Conservation (phyloP, 2,329 filamentous ascomycete genomes). For the Parastagonospora avenae region DNA sequence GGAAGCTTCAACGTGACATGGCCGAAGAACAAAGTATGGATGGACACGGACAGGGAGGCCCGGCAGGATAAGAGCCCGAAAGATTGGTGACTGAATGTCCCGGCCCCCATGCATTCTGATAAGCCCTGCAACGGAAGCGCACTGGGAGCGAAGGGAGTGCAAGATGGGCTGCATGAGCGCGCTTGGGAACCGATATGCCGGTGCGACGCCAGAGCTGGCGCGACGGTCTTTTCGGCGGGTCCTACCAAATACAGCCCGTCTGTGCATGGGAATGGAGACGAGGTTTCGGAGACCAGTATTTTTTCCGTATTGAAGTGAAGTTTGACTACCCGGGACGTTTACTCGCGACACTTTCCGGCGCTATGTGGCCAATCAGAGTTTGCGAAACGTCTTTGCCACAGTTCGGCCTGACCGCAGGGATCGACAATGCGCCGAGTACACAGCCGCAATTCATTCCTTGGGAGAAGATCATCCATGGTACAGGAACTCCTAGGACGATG, state of each 20-base stretch:
- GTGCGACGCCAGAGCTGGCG: conserved; percentile 24
- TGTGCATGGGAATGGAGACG: conserved; percentile 10
- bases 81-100: neutral
- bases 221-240: conserved; percentile 4
- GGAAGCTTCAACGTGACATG: conserved; percentile 21
- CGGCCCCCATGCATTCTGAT: conserved; percentile 9
- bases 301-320: too few species aligned
- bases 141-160: conserved; percentile 8
- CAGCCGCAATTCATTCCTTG: conserved; percentile 21
- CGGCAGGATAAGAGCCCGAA: conserved; percentile 14
- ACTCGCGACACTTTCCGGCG: neutral
- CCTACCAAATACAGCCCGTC: conserved; percentile 12
- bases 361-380: conserved; percentile 14
- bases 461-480: conserved; percentile 16
- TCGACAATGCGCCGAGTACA: conserved; percentile 26
- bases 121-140: conserved; percentile 12
- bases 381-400: conserved; percentile 23
- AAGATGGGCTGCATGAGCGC: conserved; percentile 10
- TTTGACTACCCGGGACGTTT: too few species aligned
- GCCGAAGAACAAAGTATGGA: conserved; percentile 10
- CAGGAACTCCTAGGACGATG: neutral
- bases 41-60: conserved; percentile 5
- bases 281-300: too few species aligned
- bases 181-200: conserved; percentile 17
- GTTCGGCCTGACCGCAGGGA: conserved; percentile 31